Percentiles rank a stretch among this genome's conserved stretches.
Conservation (phyloP, 2,329 filamentous ascomycete species). For the Aspergillus sp. region DNA sequence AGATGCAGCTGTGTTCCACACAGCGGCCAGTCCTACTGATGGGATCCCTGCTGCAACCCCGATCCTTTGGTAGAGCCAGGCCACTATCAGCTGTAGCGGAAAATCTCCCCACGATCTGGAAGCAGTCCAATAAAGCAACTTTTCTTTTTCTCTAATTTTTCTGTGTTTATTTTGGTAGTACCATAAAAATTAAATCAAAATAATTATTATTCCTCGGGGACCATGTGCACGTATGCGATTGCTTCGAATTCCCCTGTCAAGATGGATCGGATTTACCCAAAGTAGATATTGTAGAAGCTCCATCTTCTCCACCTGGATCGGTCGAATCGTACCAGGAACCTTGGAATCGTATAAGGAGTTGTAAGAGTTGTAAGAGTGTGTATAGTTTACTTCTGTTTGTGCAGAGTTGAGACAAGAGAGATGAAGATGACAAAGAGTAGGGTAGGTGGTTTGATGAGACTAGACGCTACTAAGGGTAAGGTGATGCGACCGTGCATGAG, state of each 20-base stretch:
- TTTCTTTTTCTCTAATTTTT: slow-evolving; percentile 8
- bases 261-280: slow-evolving; percentile 17
- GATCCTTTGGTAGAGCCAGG: slow-evolving; percentile 15
- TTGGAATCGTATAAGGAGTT: no score
- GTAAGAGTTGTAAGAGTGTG: no score
- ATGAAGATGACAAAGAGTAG: no score
- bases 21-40: no score
- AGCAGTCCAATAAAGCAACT: slow-evolving; percentile 12
- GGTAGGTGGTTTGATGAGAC: no score
- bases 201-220: background rate
- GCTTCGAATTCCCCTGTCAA: slow-evolving; percentile 13
- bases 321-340: background rate
- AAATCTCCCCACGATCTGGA: slow-evolving; percentile 27
- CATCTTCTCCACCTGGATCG: background rate
- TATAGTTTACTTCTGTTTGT: no score
- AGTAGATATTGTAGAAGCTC: slow-evolving; percentile 15
- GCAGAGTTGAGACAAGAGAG: no score
- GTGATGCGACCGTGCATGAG: no score
- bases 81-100: slow-evolving; percentile 18
- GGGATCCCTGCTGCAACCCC: slow-evolving; percentile 16
- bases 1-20: slow-evolving; percentile 11
- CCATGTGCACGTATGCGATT: slow-evolving; percentile 3
- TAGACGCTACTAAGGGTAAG: no score
- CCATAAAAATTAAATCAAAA: no score
- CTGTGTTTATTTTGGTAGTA: slow-evolving; percentile 8